A percentile compares a stretch with the other conserved stretches of the same genome.
Evolutionary conservation across 2,329 filamentous ascomycete species (phyloP).

Genomic region (Aspergillus chevalieri): DNA sequence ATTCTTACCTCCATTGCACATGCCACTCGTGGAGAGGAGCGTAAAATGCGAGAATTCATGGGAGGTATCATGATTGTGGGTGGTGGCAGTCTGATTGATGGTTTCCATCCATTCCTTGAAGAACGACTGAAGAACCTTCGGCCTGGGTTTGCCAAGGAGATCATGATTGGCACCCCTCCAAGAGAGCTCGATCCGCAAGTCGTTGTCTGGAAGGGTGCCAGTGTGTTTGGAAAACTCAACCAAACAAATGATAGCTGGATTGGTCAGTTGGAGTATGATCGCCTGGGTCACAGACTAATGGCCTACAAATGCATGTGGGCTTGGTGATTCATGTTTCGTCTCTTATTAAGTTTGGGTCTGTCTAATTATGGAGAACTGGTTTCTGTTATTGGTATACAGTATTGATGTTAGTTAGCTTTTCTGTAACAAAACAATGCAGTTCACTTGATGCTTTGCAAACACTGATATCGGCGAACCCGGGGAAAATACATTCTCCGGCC

Average conservation of each 20-base stretch:
- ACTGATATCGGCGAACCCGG: too few relatives aligned
- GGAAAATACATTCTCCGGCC: too few relatives aligned
- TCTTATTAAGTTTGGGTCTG: constrained; percentile 1
- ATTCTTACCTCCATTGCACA: constrained; percentile 86
- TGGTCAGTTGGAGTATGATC: constrained; percentile 77
- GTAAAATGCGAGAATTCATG: constrained; percentile 84
- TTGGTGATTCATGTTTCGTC: constrained; percentile 35
- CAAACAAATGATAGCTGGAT: constrained; percentile 94
- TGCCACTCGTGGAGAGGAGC: constrained; percentile 81
- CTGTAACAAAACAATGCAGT: not conserved
- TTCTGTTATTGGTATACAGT: not conserved
- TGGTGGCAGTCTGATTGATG: constrained; percentile 72
- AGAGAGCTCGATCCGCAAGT: constrained; percentile 94
- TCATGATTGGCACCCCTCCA: constrained; percentile 64
- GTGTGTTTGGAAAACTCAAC: constrained; percentile 85
- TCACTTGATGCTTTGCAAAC: not conserved
- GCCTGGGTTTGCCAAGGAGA: constrained; percentile 59
- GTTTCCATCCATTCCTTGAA: constrained; percentile 77
- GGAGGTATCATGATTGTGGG: constrained; percentile 87
- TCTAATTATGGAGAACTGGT: not conserved
- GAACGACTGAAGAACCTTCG: constrained; percentile 65
- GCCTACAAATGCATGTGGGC: constrained; percentile 72
- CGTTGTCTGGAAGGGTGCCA: constrained; percentile 96
- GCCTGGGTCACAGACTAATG: constrained; percentile 71
- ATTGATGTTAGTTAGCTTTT: not conserved